Conservation (phyloP, 1,284 basidiomycete species). For the Cutaneotrichosporon daszewskae region DNA sequence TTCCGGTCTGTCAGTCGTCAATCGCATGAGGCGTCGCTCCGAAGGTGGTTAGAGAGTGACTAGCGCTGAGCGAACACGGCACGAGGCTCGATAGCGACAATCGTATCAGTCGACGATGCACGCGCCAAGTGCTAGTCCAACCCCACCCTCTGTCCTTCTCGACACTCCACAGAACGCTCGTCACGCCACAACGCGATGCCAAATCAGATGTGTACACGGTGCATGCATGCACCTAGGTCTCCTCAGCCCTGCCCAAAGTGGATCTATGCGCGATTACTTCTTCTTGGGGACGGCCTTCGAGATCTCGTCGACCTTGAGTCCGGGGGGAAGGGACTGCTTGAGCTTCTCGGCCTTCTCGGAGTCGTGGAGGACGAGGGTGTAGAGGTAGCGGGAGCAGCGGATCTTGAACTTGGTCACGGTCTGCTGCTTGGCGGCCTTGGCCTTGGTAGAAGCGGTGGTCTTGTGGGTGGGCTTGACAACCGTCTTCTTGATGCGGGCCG, state of each 20-base stretch:
- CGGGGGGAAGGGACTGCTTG: conserved; percentile 86
- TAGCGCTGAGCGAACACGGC: too few relatives aligned
- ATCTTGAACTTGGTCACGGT: conserved; percentile 97
- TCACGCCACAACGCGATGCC: too few relatives aligned
- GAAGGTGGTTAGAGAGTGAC: too few relatives aligned
- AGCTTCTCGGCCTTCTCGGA: conserved; percentile 97
- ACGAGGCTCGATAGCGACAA: too few relatives aligned
- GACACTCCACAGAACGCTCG: too few relatives aligned
- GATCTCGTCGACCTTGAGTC: conserved; percentile 48
- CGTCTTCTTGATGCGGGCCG: conserved; percentile 94
- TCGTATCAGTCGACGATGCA: too few relatives aligned
- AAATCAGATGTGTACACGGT: too few relatives aligned
- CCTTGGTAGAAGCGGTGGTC: conserved; percentile 31
- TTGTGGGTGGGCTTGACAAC: conserved; percentile 48
- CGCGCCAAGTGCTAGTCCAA: too few relatives aligned
- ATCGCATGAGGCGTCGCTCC: too few relatives aligned
- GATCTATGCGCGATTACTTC: conserved; percentile 37
- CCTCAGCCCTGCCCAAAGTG: too few relatives aligned
- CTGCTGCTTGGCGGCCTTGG: conserved; percentile 58
- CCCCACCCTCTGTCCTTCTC: too few relatives aligned
- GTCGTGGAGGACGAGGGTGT: conserved; percentile 93
- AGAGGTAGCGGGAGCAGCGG: conserved; percentile 93
- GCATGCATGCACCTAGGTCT: neutral
- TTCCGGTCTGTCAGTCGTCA: too few relatives aligned
- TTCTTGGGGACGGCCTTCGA: conserved; percentile 47